These are phyloP conservation scores for Phyllostachys edulis DNA, from an alignment of 176 grass and related monocot genomes.

Conservation along the genomic window DNA sequence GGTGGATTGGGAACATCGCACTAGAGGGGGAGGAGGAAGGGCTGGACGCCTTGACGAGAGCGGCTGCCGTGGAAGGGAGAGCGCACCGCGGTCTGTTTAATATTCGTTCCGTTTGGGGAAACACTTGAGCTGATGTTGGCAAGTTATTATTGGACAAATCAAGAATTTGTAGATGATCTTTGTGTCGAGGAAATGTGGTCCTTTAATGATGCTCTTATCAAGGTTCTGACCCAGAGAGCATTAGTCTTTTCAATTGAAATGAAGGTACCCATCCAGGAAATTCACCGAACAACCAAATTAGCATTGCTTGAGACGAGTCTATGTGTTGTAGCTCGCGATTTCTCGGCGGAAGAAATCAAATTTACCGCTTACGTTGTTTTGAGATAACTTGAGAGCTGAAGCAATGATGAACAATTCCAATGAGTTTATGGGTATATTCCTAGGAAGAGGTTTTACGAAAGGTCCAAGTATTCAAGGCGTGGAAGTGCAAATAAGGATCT, in stretches of 20 bases:
- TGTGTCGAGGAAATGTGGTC: constrained; percentile 28
- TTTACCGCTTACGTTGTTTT: constrained; percentile 5
- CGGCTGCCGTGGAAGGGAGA: too few species aligned
- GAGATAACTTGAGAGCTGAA: too few species aligned
- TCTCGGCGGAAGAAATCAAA: not conserved
- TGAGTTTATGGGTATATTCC: too few species aligned
- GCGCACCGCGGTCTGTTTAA: too few species aligned
- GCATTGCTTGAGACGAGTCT: constrained; percentile 9
- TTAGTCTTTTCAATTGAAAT: constrained; percentile 7
- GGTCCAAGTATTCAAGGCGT: constrained; percentile 19
- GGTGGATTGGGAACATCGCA: too few species aligned
- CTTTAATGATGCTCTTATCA: not conserved
- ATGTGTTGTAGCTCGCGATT: not conserved
- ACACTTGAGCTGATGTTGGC: too few species aligned
- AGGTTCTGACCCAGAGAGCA: constrained; percentile 35
- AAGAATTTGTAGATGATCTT: constrained; percentile 17
- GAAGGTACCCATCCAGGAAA: not conserved
- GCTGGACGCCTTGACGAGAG: too few species aligned
- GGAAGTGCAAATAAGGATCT: not conserved
- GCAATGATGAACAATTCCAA: too few species aligned
- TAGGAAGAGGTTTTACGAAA: too few species aligned
- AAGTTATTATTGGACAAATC: constrained; percentile 40
- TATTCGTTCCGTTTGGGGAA: too few species aligned
- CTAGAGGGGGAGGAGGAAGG: too few species aligned
- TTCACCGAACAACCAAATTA: constrained; percentile 1